These are phyloP conservation scores for Acer yangbiense DNA, from an alignment of 345 rosid genomes.

Conservation along the genomic window DNA sequence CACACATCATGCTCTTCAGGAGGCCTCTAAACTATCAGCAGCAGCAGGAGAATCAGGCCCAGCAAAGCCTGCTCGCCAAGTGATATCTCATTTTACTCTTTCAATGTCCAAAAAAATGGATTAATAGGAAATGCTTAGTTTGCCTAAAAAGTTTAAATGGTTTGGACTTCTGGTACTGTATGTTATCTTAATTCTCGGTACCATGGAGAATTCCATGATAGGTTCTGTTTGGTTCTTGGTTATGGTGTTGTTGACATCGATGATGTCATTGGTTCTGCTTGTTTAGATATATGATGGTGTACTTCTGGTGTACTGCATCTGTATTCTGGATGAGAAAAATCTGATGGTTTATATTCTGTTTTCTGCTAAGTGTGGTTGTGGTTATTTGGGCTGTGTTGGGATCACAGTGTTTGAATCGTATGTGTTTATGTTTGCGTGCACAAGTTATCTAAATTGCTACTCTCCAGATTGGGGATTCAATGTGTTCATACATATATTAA, in stretches of 20 bases:
- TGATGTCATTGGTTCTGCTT: constrained; percentile 15
- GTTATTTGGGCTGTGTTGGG: neutral
- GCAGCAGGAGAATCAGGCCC: constrained; percentile 81
- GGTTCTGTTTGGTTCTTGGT: neutral
- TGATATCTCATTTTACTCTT: constrained; percentile 24
- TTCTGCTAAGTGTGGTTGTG: neutral
- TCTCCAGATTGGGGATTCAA: neutral
- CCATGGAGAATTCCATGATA: constrained; percentile 22
- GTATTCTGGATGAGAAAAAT: constrained; percentile 13
- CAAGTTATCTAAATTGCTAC: neutral
- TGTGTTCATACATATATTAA: neutral
- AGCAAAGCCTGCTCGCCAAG: constrained; percentile 45
- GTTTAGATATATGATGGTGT: constrained; percentile 15
- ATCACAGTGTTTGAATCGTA: neutral
- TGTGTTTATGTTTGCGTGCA: neutral
- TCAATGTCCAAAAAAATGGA: neutral
- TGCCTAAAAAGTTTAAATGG: constrained; percentile 6
- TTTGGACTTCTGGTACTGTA: constrained; percentile 8
- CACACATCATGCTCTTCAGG: constrained; percentile 97
- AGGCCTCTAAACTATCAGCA: constrained; percentile 90
- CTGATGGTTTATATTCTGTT: neutral
- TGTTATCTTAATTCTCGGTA: constrained; percentile 12
- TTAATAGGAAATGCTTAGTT: constrained; percentile 5
- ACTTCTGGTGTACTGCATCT: constrained; percentile 22
- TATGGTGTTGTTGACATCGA: constrained; percentile 2